Conservation (phyloP, 352 stramenopile species). For the Achlya hypogyna region DNA sequence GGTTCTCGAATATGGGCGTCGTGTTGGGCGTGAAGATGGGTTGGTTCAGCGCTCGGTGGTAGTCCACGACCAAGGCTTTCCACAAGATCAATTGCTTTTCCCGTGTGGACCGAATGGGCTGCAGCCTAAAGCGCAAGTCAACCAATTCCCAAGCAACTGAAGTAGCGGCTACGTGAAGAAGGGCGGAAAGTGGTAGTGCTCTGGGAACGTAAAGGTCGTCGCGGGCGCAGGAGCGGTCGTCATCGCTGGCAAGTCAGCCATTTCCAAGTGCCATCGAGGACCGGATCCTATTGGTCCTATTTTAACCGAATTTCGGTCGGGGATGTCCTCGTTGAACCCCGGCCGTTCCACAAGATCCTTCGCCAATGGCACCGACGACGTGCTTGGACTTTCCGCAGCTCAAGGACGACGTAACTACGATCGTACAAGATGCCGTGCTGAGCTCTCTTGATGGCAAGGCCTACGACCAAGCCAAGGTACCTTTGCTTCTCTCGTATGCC, state of each 20-base stretch:
- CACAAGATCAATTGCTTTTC: conserved; percentile 83
- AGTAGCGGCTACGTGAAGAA: conserved; percentile 65
- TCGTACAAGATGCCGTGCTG: conserved; percentile 64
- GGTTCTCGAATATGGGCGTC: conserved; percentile 71
- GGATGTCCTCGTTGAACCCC: background rate
- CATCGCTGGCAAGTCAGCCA: background rate
- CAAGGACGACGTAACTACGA: conserved; percentile 59
- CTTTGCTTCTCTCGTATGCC: background rate
- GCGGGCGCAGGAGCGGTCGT: background rate
- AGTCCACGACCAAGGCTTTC: conserved; percentile 80
- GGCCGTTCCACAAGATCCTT: background rate
- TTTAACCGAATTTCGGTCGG: background rate
- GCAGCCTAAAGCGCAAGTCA: conserved; percentile 29
- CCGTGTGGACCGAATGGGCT: conserved; percentile 69
- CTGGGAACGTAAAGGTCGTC: conserved; percentile 53
- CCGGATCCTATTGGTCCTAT: too few species aligned
- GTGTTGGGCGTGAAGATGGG: conserved; percentile 58
- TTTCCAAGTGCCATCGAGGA: too few species aligned
- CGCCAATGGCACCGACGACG: background rate
- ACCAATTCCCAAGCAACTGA: background rate
- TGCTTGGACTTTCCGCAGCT: conserved; percentile 67
- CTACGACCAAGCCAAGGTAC: conserved; percentile 74
- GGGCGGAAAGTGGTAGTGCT: conserved; percentile 81
- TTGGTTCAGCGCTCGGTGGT: conserved; percentile 61
- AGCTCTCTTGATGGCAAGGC: conserved; percentile 59